These are phyloP conservation scores for Lepidium aucheri DNA, from an alignment of 345 rosid species.

Conservation along the genomic window DNA sequence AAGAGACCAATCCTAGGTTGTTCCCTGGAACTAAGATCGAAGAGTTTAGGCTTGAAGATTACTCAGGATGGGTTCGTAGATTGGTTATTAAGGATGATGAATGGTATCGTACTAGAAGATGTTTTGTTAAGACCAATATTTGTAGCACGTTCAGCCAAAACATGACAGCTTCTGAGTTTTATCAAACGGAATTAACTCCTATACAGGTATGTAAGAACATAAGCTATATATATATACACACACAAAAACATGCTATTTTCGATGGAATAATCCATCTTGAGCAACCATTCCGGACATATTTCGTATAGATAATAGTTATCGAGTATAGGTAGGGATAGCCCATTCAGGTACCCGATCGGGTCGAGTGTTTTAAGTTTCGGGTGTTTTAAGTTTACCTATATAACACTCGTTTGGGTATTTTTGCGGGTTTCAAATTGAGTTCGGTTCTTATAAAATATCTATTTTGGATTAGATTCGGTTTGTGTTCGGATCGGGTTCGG, in stretches of 20 bases:
- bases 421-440: too few species aligned
- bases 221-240: neutral
- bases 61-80: conserved; percentile 28
- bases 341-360: too few species aligned
- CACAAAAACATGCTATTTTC: neutral
- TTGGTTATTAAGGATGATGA: conserved; percentile 27
- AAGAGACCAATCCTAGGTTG: conserved; percentile 14
- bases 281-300: too few species aligned
- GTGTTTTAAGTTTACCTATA: too few species aligned
- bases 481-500: too few species aligned
- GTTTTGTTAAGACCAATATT: conserved; percentile 19
- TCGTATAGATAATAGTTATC: too few species aligned
- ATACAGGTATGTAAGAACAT: conserved; percentile 10
- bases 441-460: too few species aligned
- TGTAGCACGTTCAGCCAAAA: conserved; percentile 15
- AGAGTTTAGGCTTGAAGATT: conserved; percentile 24
- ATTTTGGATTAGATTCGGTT: too few species aligned
- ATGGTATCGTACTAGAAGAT: conserved; percentile 27
- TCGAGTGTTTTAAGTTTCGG: too few species aligned
- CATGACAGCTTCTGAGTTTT: conserved; percentile 20
- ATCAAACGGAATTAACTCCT: conserved; percentile 25
- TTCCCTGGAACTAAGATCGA: conserved; percentile 24
- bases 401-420: too few species aligned
- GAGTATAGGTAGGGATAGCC: too few species aligned
- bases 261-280: too few species aligned